These are phyloP conservation scores for Penicillium lividum DNA, from an alignment of 495 filamentous ascomycete genomes.

Conservation along the genomic window DNA sequence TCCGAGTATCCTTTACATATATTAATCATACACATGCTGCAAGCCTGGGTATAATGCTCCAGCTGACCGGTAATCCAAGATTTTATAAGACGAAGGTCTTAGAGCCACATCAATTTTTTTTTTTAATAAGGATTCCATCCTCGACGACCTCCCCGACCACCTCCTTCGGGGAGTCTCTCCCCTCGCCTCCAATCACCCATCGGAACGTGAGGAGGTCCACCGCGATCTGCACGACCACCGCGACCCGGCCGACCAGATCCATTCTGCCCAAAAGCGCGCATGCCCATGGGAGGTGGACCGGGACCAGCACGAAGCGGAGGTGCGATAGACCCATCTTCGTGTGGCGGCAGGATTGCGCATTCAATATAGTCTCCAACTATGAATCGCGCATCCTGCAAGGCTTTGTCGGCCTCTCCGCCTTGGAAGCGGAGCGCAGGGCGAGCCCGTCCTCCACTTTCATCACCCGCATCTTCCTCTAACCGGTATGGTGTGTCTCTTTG, in stretches of 20 bases:
- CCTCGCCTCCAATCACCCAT: slow-evolving; percentile 46
- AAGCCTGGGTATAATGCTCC: slow-evolving; percentile 13
- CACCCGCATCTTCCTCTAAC: slow-evolving; percentile 54
- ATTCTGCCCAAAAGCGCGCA: slow-evolving; percentile 53
- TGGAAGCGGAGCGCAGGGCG: slow-evolving; percentile 36
- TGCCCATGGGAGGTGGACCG: slow-evolving; percentile 30
- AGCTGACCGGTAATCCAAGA: not conserved
- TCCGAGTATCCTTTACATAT: slow-evolving; percentile 5
- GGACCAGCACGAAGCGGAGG: slow-evolving; percentile 40
- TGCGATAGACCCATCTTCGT: slow-evolving; percentile 71
- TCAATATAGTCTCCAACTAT: slow-evolving; percentile 87
- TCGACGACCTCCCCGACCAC: slow-evolving; percentile 35
- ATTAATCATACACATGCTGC: slow-evolving; percentile 22
- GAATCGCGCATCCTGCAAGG: slow-evolving; percentile 72
- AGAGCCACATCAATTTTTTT: not conserved
- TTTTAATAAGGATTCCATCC: slow-evolving; percentile 46
- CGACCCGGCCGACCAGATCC: slow-evolving; percentile 35
- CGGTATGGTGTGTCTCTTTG: slow-evolving; percentile 32
- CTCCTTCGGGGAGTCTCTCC: slow-evolving; percentile 41
- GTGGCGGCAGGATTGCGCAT: slow-evolving; percentile 75
- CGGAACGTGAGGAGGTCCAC: slow-evolving; percentile 28
- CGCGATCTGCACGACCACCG: slow-evolving; percentile 35
- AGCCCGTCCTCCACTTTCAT: slow-evolving; percentile 26
- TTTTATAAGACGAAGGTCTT: not conserved
- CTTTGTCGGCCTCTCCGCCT: slow-evolving; percentile 66